These are phyloP conservation scores for Mrakia frigida DNA, from an alignment of 768 basidiomycete species.

Conservation along the genomic window DNA sequence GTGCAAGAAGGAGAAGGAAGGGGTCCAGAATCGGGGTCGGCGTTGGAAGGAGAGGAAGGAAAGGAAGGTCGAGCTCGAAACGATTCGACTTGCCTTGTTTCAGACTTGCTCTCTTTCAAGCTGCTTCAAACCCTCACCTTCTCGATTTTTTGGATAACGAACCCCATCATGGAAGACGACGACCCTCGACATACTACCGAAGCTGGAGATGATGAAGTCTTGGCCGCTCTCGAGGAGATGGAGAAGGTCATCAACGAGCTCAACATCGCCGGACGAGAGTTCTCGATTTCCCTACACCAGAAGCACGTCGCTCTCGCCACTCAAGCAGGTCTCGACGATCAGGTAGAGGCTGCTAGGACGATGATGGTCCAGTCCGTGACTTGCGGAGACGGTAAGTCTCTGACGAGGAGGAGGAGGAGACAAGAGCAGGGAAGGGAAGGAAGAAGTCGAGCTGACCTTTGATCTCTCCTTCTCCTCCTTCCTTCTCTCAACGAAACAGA, in stretches of 20 bases:
- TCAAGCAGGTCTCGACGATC: slow-evolving; percentile 56
- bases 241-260: slow-evolving; percentile 20
- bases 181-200: neutral
- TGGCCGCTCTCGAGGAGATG: slow-evolving; percentile 28
- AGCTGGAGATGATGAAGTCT: slow-evolving; percentile 2
- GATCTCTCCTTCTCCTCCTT: neutral
- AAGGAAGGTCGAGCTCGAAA: neutral
- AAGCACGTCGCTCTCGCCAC: slow-evolving; percentile 61
- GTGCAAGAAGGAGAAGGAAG: neutral
- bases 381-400: slow-evolving; percentile 28
- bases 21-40: slow-evolving; percentile 6
- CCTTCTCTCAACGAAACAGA: slow-evolving; percentile 47
- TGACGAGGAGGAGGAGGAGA: neutral
- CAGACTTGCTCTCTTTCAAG: neutral
- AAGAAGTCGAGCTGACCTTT: neutral
- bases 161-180: neutral
- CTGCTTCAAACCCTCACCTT: neutral
- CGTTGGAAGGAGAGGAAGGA: neutral
- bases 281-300: slow-evolving; percentile 50
- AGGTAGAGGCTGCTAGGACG: slow-evolving; percentile 59
- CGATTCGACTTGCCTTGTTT: neutral
- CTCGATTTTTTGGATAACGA: neutral
- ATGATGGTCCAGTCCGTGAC: slow-evolving; percentile 51
- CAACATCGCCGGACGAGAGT: slow-evolving; percentile 45
- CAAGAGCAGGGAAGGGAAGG: neutral